Evolutionary conservation across 139 green algal genomes (phyloP).

Genomic region (Dunaliella sp.): DNA sequence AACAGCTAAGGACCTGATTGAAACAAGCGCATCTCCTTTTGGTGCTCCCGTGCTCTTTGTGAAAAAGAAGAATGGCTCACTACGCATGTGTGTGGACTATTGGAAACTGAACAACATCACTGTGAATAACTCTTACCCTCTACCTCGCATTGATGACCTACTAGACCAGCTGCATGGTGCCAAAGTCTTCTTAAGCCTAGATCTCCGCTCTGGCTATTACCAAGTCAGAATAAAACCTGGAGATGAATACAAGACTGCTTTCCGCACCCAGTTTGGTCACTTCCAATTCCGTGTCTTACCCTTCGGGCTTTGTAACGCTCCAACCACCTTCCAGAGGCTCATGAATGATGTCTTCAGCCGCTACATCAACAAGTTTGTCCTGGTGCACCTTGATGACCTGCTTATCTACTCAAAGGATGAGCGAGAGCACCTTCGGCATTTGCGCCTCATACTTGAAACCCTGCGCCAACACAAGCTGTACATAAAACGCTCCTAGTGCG

Average conservation of each 20-base stretch:
- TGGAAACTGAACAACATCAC: too few relatives aligned
- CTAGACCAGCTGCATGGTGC: slow-evolving; percentile 34
- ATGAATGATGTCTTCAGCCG: slow-evolving; percentile 33
- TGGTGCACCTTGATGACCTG: slow-evolving; percentile 41
- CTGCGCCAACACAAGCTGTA: too few relatives aligned
- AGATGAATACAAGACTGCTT: slow-evolving; percentile 19
- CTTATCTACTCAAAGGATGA: too few relatives aligned
- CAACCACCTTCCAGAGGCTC: slow-evolving; percentile 42
- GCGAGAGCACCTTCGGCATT: too few relatives aligned
- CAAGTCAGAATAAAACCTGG: neutral
- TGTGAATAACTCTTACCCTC: slow-evolving; percentile 26
- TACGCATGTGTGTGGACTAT: too few relatives aligned
- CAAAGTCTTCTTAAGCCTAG: slow-evolving; percentile 32
- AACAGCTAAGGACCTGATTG: too few relatives aligned
- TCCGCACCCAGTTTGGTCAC: slow-evolving; percentile 31
- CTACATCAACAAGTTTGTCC: slow-evolving; percentile 9
- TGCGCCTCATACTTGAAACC: too few relatives aligned
- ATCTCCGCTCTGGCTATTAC: slow-evolving; percentile 36
- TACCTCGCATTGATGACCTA: slow-evolving; percentile 46
- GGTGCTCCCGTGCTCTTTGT: too few relatives aligned
- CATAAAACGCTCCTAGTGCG: too few relatives aligned
- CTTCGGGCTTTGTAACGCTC: slow-evolving; percentile 56
- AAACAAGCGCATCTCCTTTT: too few relatives aligned
- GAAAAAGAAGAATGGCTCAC: too few relatives aligned
- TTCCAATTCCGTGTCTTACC: slow-evolving; percentile 37